phyloP scores from a whole-genome alignment of 1,284 basidiomycete species.

The Cryptococcus sp. region DNA sequence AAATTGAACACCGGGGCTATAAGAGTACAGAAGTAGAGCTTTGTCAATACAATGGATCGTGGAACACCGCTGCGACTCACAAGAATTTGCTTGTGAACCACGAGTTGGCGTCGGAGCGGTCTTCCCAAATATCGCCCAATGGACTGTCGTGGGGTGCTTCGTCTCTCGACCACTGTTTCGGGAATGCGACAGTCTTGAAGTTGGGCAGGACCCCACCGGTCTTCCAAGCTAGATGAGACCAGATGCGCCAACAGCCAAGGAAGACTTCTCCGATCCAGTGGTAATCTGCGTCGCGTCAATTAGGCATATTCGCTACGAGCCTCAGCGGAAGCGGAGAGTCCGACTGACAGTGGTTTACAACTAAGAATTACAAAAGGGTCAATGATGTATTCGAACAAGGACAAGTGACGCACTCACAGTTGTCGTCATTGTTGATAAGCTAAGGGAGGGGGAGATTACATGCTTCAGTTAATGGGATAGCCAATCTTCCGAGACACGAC shows the following conservation, averaged over 20 bases:
- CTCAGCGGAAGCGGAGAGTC: neutral
- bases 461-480: too few species aligned
- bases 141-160: constrained; percentile 1
- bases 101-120: constrained; percentile 26
- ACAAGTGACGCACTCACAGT: constrained; percentile 1
- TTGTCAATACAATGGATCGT: too few species aligned
- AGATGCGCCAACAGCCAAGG: constrained; percentile 28
- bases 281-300: constrained; percentile 21
- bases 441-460: neutral
- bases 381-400: neutral
- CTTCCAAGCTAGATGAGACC: constrained; percentile 13
- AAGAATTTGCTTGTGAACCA: constrained; percentile 27
- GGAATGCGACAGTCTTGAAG: constrained; percentile 20
- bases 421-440: constrained; percentile 22
- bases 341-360: constrained; percentile 24
- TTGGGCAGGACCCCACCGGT: constrained; percentile 12
- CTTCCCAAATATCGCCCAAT: constrained; percentile 13
- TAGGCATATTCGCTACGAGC: neutral
- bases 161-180: neutral
- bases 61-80: constrained; percentile 16
- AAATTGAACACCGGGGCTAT: constrained; percentile 15
- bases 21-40: too few species aligned
- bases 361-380: constrained; percentile 3
- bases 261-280: constrained; percentile 34
- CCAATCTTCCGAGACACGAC: neutral